These are phyloP conservation scores for Nannochloropsis gaditana DNA, from an alignment of 108 stramenopile genomes.

Conservation along the genomic window DNA sequence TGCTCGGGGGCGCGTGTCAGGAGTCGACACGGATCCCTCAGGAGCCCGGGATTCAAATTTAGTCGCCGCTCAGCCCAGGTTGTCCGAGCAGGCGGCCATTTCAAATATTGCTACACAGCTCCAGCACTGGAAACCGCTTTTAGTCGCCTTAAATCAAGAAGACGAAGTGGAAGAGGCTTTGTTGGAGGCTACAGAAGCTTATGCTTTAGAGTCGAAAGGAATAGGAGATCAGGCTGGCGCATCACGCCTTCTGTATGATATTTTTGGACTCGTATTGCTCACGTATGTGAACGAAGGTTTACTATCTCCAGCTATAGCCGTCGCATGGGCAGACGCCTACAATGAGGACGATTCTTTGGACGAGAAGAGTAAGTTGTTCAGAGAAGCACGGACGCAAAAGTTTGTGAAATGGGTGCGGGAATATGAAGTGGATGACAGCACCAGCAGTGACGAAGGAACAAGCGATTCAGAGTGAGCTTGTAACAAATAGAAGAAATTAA, in stretches of 20 bases:
- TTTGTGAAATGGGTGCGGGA: conserved; percentile 49
- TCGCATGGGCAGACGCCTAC: conserved; percentile 34
- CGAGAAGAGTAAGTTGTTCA: conserved; percentile 38
- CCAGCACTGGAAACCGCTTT: conserved; percentile 42
- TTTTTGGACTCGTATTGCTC: neutral
- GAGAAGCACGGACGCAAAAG: conserved; percentile 38
- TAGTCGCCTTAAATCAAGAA: conserved; percentile 34
- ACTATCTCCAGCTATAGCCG: conserved; percentile 26
- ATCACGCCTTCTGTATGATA: neutral
- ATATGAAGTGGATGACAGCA: conserved; percentile 29
- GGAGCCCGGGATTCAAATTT: neutral
- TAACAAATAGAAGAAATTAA: neutral
- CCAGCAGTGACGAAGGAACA: neutral
- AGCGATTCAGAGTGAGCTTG: neutral
- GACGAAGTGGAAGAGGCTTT: conserved; percentile 34
- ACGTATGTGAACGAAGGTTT: conserved; percentile 35
- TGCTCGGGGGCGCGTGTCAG: conserved; percentile 24
- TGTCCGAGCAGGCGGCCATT: conserved; percentile 37
- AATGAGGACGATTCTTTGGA: neutral
- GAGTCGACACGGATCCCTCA: neutral
- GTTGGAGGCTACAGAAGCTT: conserved; percentile 32
- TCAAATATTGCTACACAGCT: conserved; percentile 32
- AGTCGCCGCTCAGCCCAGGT: neutral
- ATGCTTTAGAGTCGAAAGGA: conserved; percentile 20
- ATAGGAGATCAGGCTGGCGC: no score